phyloP scores from a whole-genome alignment of 352 stramenopile genomes.

The Phytophthora sojae region DNA sequence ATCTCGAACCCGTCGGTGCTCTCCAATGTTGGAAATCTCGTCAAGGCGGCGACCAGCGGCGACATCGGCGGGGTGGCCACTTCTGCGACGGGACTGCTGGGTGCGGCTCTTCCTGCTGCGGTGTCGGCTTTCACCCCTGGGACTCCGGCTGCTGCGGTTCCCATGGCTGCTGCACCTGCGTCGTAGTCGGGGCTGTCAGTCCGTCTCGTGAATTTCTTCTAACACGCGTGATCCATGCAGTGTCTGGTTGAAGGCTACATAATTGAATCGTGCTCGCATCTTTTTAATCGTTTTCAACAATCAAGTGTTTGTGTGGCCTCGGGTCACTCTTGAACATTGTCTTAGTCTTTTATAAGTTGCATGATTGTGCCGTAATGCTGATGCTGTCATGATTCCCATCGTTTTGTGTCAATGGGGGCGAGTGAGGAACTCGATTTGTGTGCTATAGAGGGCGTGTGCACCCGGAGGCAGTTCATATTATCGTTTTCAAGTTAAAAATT shows the following conservation, averaged over 20 bases:
- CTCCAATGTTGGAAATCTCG: background rate
- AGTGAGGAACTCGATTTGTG: no score
- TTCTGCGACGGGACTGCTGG: constrained; percentile 2
- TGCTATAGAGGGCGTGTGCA: no score
- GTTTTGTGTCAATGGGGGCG: no score
- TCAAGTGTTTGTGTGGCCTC: background rate
- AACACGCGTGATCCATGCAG: background rate
- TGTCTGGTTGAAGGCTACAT: background rate
- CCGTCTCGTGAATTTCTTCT: background rate
- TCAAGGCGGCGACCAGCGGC: background rate
- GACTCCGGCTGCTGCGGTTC: background rate
- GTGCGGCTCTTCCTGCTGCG: background rate
- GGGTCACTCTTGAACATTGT: background rate
- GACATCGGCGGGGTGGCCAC: constrained; percentile 1
- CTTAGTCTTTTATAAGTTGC: background rate
- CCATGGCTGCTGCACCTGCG: constrained; percentile 19
- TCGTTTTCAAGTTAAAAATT: no score
- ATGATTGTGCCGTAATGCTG: no score
- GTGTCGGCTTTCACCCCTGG: background rate
- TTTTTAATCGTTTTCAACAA: background rate
- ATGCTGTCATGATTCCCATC: no score
- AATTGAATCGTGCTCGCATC: background rate
- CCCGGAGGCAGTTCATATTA: no score
- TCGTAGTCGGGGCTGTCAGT: background rate
- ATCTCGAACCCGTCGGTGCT: constrained; percentile 5